phyloP scores from a whole-genome alignment of 352 stramenopile species.

The Globisporangium spinosum region DNA sequence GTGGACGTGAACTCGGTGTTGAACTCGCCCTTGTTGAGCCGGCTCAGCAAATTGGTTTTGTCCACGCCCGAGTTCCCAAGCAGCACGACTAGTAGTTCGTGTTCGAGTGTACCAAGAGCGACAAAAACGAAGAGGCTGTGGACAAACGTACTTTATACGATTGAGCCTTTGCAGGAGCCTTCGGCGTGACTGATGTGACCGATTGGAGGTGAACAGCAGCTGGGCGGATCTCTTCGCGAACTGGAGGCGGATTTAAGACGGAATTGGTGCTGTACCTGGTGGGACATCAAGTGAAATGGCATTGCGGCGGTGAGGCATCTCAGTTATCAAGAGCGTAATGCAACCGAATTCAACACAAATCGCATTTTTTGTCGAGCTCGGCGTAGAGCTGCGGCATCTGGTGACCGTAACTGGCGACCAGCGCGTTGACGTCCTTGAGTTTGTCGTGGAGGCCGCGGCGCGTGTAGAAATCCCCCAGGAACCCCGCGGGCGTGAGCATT shows the following conservation, averaged over 20 bases:
- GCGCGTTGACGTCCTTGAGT: slow-evolving; percentile 59
- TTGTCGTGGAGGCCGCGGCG: slow-evolving; percentile 57
- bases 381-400: slow-evolving; percentile 54
- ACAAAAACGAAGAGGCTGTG: background rate
- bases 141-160: slow-evolving; percentile 67
- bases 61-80: slow-evolving; percentile 83
- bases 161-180: slow-evolving; percentile 32
- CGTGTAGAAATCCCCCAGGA: slow-evolving; percentile 75
- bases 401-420: slow-evolving; percentile 49
- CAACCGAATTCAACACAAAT: background rate
- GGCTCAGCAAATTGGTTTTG: slow-evolving; percentile 83
- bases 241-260: slow-evolving; percentile 40
- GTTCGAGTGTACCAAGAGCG: background rate
- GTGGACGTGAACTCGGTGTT: slow-evolving; percentile 81
- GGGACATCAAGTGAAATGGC: background rate
- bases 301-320: background rate
- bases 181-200: slow-evolving; percentile 24
- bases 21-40: slow-evolving; percentile 82
- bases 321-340: background rate
- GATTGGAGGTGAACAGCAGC: slow-evolving; percentile 8
- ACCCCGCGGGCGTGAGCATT: slow-evolving; percentile 51
- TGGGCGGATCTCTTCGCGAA: slow-evolving; percentile 34
- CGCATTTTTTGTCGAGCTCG: slow-evolving; percentile 71
- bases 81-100: slow-evolving; percentile 51
- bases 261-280: slow-evolving; percentile 65